Evolutionary conservation across 495 filamentous ascomycete genomes (phyloP), one percentile per base, ranked within the genome.

Genomic region (Neurospora sp.): DNA sequence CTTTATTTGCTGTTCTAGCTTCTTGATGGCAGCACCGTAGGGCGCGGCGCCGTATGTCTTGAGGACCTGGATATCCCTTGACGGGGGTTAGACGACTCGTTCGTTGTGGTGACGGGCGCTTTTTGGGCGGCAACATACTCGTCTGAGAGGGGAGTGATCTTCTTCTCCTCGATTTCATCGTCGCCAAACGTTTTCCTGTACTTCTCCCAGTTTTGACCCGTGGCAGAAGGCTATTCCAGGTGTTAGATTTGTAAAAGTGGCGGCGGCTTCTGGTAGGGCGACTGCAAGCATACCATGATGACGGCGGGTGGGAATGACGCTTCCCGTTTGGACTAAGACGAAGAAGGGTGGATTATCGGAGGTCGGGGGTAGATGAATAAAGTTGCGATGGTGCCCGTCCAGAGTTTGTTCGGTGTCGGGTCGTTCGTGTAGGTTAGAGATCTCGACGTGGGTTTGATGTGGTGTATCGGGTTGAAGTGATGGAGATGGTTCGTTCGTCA

Each of bases 1-100:
- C 78, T 97, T 98, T 86, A 99, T 98, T 84, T 98, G 91, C 82
- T 97, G 94, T 81, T 98, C 96, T 72, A 98, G 90, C 84, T 93
- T 94, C 89, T 97, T 97, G 76, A 99, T 83, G 71, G 91, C 90
- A 37, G 92, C 91, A 69, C 92, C 94, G 80, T 99, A 99, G 20
- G 96, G 96, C 53, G 96, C 96, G 39, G 96, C 94, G 77, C 96
- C 96, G 85, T 99, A 99, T 73, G 95, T 98, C 86, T 98, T 98
- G 70, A 99, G 92, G 77, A 99, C 96, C 86, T 96, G 93, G 78
- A 99, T 98, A 84, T 99, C 96, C 83, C 95, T 98, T 79, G 72
- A 39, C 48, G 18, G 22, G 11, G n/a, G 69, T 80, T 84, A 72
- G 85, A 81, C 75, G 73, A 75, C 40, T 44, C 48, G 40, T 73